Base-by-base conservation (phyloP, 805 yeast genomes). In the Myxozyma neotropica region DNA sequence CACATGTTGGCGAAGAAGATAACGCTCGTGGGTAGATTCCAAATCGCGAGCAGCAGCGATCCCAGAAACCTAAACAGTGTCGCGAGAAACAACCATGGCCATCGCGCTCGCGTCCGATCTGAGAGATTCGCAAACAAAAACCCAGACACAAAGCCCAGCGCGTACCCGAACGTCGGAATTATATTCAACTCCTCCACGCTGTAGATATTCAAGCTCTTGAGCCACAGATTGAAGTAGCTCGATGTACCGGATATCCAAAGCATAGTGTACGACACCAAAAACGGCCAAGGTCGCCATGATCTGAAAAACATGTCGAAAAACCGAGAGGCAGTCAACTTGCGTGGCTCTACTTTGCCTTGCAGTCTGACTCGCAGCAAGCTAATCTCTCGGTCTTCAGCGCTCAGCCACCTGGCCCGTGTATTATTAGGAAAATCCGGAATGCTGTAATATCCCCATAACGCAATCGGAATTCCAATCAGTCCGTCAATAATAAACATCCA, bases 161-260 rank as follows among this genome's bases (percentile, higher is more conserved):
- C 75, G 50, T 70, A 72, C 12, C 72, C 72, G 21, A 68, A 73
- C 7, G 76, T 72, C 44, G 77, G 77, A 47, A 72, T 70, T 2
- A 62, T 65, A 57, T 74, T 74, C 42, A 71, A 58, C 38, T 71
- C 66, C 23, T 69, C 55, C 17, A 73, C 69, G 8, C 68, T 42
- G 57, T 65, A 74, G 13, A 60, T 63, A 12, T 61, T 63, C 19
- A 64, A 63, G 6, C 65, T 63, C 59, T 73, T 67, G 43, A 74
- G 63, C 74, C 74, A 74, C 26, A 73, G 58, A 45, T 68, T 72
- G 67, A 72, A 67, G 54, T 70, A 72, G 12, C 39, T 29, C 17
- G 56, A 38, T 1, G 64, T 60, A 2, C 61, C 55, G 1, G 62
- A 53, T 10, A 57, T 58, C 61, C 61, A 57, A 7, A 60, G 58